Percentiles rank a stretch among this genome's conserved stretches.
These are phyloP conservation scores for Paramecium sonneborni DNA, from an alignment of 73 alveolate genomes.

Conservation along the genomic window DNA sequence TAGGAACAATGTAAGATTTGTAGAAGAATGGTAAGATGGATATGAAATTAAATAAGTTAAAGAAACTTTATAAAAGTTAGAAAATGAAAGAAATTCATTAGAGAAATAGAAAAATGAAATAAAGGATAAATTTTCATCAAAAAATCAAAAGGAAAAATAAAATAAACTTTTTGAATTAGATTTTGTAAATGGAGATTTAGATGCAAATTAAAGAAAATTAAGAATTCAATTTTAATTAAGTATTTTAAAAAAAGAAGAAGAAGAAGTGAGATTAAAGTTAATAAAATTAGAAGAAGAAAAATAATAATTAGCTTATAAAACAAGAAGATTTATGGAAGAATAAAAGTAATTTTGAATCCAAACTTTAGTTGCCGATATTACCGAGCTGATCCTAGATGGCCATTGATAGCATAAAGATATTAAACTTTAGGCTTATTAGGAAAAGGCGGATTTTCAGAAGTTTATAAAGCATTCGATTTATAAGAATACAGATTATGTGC, in stretches of 20 bases:
- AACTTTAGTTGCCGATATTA: slow-evolving; percentile 71
- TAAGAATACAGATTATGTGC: slow-evolving; percentile 93
- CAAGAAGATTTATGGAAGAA: slow-evolving; percentile 77
- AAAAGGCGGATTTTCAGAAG: slow-evolving; percentile 98
- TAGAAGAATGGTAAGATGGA: slow-evolving; percentile 98
- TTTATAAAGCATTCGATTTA: slow-evolving; percentile 96
- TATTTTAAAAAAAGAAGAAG: slow-evolving; percentile 58
- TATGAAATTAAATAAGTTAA: slow-evolving; percentile 81
- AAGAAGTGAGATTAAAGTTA: slow-evolving; percentile 64
- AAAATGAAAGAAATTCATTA: background rate
- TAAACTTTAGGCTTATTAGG: slow-evolving; percentile 90
- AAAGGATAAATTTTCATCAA: background rate
- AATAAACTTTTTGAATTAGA: background rate
- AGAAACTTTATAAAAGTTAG: slow-evolving; percentile 48
- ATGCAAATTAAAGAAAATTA: background rate
- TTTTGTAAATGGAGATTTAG: slow-evolving; percentile 12
- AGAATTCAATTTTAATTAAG: slow-evolving; percentile 23
- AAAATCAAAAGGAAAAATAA: background rate
- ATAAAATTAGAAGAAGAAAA: slow-evolving; percentile 61
- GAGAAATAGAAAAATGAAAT: slow-evolving; percentile 11
- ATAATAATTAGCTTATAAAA: slow-evolving; percentile 58
- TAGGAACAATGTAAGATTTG: slow-evolving; percentile 72
- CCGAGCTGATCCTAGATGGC: slow-evolving; percentile 85
- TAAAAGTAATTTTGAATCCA: slow-evolving; percentile 66
- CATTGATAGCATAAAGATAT: slow-evolving; percentile 83